Base-by-base conservation (phyloP, 2,329 filamentous ascomycete species). In the Triangularia setosa region DNA sequence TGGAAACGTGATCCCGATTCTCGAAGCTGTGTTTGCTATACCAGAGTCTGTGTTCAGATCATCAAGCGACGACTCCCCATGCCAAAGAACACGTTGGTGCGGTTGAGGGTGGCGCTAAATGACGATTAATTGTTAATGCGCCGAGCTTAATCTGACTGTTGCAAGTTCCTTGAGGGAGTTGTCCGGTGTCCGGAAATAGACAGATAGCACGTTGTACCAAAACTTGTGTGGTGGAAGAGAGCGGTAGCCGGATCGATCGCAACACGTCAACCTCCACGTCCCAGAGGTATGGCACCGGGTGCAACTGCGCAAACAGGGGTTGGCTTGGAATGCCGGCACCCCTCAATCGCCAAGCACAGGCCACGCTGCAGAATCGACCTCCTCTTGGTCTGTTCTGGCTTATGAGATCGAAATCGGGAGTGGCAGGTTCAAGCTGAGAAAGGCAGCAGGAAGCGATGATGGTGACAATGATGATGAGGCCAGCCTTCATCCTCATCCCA, bases 1-100 rank as follows among this genome's bases (percentile, higher is more conserved):
- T 18, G 40, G 40, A 21, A 74, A 60, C 75, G 63, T 21, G 11
- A 33, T 21, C 8, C 48, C 52, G 14, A 24, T 53, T 33, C 48
- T 11, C 18, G 35, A 21, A 16, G 8, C 1, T 23, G 48, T 28
- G 33, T 14, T 40, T 4, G 48, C 25, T 44, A 52, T 9, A 28
- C 18, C 40, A 21, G 58, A 33, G 24, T n/a, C 21, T 33, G 40
- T n/a, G 14, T 23, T 9, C 16, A 35, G 54, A 66, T 58, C 56
- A 53, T 28, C 27, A 28, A 28, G 27, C 30, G 12, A 21, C 7
- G 18, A 5, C n/a, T 11, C 6, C 16, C 58, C 21, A 8, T 24
- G 40, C 12, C 40, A 9, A 56, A 56, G 16, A 56, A 56, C 24
- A 27, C n/a, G 40, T 9, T 21, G 18, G 40, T 48, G 40, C 18